phyloP scores from a whole-genome alignment of 768 basidiomycete species.

The Dictyophora rubrovolvata region DNA sequence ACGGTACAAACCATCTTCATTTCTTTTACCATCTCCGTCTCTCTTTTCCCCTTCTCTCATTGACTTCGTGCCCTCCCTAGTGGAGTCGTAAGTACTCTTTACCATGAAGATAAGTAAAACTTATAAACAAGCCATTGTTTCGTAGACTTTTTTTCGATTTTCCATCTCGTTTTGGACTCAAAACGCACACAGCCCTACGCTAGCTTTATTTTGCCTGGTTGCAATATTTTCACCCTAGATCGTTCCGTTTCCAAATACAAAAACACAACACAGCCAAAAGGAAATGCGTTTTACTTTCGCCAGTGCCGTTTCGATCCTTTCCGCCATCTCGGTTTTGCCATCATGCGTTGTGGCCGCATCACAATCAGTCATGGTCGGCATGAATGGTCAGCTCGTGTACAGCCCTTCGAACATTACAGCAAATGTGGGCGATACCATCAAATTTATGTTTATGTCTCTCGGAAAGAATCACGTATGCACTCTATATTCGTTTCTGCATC shows the following conservation, averaged over 20 bases:
- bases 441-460: slow-evolving; percentile 30
- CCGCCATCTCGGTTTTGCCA: background rate
- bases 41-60: background rate
- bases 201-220: background rate
- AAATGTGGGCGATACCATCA: slow-evolving; percentile 36
- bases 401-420: slow-evolving; percentile 37
- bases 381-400: slow-evolving; percentile 25
- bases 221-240: background rate
- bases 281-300: slow-evolving; percentile 4
- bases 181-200: background rate
- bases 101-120: background rate
- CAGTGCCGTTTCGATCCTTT: background rate
- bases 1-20: background rate
- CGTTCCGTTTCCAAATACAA: background rate
- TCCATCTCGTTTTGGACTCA: background rate
- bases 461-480: slow-evolving; percentile 35
- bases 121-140: background rate
- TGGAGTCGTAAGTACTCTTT: background rate
- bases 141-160: slow-evolving; percentile 2
- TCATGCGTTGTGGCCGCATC: background rate
- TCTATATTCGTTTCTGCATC: background rate
- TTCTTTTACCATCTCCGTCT: background rate
- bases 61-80: background rate
- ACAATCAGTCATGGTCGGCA: slow-evolving; percentile 36
- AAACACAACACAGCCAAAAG: too few relatives aligned